Base-by-base conservation (phyloP, 2,329 filamentous ascomycete species). In the Penicillium sclerotigenum region DNA sequence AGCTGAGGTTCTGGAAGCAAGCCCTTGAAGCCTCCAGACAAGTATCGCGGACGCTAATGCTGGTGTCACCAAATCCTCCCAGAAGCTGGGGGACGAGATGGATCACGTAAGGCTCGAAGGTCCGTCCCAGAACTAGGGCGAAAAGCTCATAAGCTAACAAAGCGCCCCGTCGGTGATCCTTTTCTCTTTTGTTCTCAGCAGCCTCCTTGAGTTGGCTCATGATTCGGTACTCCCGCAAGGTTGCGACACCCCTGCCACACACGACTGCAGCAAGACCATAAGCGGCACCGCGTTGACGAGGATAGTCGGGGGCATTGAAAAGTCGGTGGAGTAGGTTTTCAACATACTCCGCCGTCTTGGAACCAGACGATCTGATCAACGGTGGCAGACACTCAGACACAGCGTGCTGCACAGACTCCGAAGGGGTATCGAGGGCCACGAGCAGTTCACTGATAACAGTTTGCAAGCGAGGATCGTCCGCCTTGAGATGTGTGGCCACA, bases 61-160 rank as follows among this genome's bases (percentile, higher is more conserved):
- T 96, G 52, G 84, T 81, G 72, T 99, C 94, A 52, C 94, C 92
- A 66, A 99, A 99, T 24, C 91, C 90, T 37, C 83, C 85, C 13
- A 99, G 83, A 22, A 99, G 80, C 68, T 97, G 90, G 20, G 93
- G 93, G 26, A 99, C 90, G 47, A 97, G 89, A 71, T 96, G 90
- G 57, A 99, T 94, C 59, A 97, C 89, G 65, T 99, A 99, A 8
- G 94, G 94, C 75, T 99, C 94, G 69, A 97, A 99, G 1, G 93
- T 80, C 16, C 89, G 87, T 14, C 91, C 92, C 24, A 99, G 85
- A 54, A 97, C 85, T 7, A 87, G 85, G 0, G 94, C 91, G 16
- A 99, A 78, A 3, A 99, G 83, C 73, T 99, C 95, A 69, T 94
- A 97, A 0, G 91, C 91, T 53, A 99, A 79, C 63, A 96, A 84